These are phyloP conservation scores for Xylariaceae sp. DNA, from an alignment of 2,329 filamentous ascomycete genomes.

Conservation along the genomic window DNA sequence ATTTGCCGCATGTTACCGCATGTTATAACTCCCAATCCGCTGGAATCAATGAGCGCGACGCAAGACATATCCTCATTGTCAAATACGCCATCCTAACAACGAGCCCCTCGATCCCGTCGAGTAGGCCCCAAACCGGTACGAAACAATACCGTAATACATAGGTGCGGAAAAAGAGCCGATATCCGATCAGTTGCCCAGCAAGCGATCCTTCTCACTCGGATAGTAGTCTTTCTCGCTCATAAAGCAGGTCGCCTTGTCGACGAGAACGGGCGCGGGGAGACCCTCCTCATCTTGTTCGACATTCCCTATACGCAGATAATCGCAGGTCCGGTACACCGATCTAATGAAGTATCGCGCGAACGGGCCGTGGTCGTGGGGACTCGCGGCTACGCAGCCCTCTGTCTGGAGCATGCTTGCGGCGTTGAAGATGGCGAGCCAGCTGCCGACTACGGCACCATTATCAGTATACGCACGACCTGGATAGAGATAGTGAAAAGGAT, in stretches of 20 bases:
- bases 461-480: no score
- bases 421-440: constrained; percentile 24
- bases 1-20: neutral
- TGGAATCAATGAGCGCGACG: neutral
- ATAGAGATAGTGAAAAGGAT: no score
- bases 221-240: neutral
- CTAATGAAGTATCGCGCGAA: constrained; percentile 5
- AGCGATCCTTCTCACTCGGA: neutral
- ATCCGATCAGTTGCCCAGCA: neutral
- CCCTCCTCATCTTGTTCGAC: neutral
- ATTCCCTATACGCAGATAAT: constrained; percentile 18
- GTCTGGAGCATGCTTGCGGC: constrained; percentile 19
- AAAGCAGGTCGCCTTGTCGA: neutral
- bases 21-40: neutral
- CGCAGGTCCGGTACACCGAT: constrained; percentile 6
- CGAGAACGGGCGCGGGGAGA: no score
- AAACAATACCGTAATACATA: no score
- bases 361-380: constrained; percentile 7
- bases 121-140: no score
- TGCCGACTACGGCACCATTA: constrained; percentile 13
- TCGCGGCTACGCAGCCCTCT: constrained; percentile 16
- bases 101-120: neutral
- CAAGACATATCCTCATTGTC: neutral
- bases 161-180: no score
- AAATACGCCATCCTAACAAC: neutral